Evolutionary conservation across 1,284 basidiomycete species (phyloP).

Genomic region (Lentinula novae-zelandiae): DNA sequence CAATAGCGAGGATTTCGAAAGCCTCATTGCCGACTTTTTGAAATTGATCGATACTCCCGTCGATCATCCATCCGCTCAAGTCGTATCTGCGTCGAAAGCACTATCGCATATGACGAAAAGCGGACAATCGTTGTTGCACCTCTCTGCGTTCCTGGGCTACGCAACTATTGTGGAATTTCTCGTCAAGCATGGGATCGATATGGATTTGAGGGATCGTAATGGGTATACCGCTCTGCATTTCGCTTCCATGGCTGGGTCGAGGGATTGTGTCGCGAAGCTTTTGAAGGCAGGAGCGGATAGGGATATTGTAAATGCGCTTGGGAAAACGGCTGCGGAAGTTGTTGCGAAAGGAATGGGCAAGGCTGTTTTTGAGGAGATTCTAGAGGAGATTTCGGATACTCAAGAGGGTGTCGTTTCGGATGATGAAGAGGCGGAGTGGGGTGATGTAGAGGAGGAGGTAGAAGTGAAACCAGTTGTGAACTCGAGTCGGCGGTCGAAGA

Average conservation of each 20-base stretch:
- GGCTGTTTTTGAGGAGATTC: slow-evolving; percentile 30
- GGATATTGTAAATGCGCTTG: slow-evolving; percentile 73
- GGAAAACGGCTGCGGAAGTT: slow-evolving; percentile 79
- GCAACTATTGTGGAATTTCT: slow-evolving; percentile 71
- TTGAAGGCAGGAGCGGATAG: slow-evolving; percentile 77
- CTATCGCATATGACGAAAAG: slow-evolving; percentile 64
- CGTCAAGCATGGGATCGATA: slow-evolving; percentile 67
- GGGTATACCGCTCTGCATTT: slow-evolving; percentile 92
- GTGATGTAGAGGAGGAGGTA: slow-evolving; percentile 68
- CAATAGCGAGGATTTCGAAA: slow-evolving; percentile 67
- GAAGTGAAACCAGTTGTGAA: slow-evolving; percentile 28
- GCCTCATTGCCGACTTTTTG: slow-evolving; percentile 76
- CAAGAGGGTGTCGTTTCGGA: slow-evolving; percentile 31
- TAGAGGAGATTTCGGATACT: slow-evolving; percentile 37
- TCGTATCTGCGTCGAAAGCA: slow-evolving; percentile 37
- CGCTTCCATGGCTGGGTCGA: slow-evolving; percentile 69
- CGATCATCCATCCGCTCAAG: slow-evolving; percentile 34
- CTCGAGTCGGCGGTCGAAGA: slow-evolving; percentile 27
- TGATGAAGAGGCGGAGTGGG: slow-evolving; percentile 65
- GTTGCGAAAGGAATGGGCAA: slow-evolving; percentile 28
- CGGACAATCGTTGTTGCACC: slow-evolving; percentile 85
- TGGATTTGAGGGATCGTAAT: slow-evolving; percentile 86
- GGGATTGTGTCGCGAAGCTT: slow-evolving; percentile 65
- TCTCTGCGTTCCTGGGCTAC: slow-evolving; percentile 83
- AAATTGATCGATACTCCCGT: slow-evolving; percentile 62